These are phyloP conservation scores for Microstegium vimineum DNA, from an alignment of 176 grass and related monocot species.

Conservation along the genomic window DNA sequence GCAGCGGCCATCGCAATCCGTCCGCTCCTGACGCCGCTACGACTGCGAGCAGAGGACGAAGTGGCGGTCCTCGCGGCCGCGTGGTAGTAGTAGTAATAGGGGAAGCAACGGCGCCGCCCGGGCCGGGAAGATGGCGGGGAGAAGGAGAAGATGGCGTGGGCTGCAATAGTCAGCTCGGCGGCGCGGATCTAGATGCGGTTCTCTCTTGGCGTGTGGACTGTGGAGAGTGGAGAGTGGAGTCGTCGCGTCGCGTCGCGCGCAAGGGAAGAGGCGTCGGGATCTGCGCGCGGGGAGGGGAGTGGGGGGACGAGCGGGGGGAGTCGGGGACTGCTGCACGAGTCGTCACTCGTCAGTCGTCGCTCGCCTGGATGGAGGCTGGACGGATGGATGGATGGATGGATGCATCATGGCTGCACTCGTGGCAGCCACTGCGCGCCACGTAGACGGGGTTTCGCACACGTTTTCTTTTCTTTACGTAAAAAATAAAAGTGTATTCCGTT, in stretches of 20 bases:
- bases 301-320: not conserved
- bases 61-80: not conserved
- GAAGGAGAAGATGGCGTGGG: not conserved
- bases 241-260: not conserved
- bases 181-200: conserved; percentile 36
- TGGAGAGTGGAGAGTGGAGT: not conserved
- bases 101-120: not conserved
- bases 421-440: conserved; percentile 11
- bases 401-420: not conserved
- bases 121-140: not conserved
- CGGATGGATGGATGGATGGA: not conserved
- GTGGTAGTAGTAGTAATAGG: not conserved
- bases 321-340: not conserved
- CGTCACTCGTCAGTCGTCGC: not conserved
- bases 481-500: too few species aligned
- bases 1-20: conserved; percentile 30
- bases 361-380: not conserved
- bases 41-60: not conserved
- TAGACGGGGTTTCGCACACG: not conserved
- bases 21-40: not conserved
- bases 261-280: not conserved
- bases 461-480: too few species aligned
- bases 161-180: conserved; percentile 25
- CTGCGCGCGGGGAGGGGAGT: not conserved
- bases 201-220: not conserved